phyloP scores from a whole-genome alignment of 805 yeast species.

The Wickerhamiella dianesei region DNA sequence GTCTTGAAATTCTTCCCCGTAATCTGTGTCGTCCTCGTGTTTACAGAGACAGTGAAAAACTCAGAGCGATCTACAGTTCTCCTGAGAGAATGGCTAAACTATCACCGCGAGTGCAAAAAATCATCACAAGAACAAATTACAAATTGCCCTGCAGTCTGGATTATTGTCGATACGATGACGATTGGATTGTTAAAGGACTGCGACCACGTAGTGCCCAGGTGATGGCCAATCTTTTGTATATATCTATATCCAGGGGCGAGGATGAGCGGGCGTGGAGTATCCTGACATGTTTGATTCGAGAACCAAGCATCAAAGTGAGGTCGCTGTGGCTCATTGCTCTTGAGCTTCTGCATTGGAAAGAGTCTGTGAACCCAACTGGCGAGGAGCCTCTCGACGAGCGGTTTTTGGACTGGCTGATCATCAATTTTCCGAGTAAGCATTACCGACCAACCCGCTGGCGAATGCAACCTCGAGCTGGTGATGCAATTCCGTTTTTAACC shows the following conservation, averaged over 20 bases:
- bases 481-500: conserved; percentile 6
- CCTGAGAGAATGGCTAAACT: neutral
- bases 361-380: neutral
- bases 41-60: conserved; percentile 1
- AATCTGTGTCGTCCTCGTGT: conserved; percentile 8
- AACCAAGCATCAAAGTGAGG: conserved; percentile 5
- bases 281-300: conserved; percentile 8
- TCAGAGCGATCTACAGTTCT: conserved; percentile 4
- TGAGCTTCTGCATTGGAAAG: conserved; percentile 12
- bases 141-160: conserved; percentile 5
- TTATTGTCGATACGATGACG: conserved; percentile 5
- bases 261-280: conserved; percentile 10
- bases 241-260: conserved; percentile 9
- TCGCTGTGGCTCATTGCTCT: conserved; percentile 14
- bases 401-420: conserved; percentile 14
- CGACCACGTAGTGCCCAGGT: conserved; percentile 13
- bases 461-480: conserved; percentile 4
- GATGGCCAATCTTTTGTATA: conserved; percentile 5
- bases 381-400: neutral
- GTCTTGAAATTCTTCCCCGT: conserved; percentile 9
- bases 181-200: neutral
- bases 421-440: conserved; percentile 7
- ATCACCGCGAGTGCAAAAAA: neutral
- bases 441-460: conserved; percentile 1
- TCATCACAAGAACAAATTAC: conserved; percentile 11